Base-by-base conservation (phyloP, 176 grass and related monocot genomes). In the Oryza officinalis region DNA sequence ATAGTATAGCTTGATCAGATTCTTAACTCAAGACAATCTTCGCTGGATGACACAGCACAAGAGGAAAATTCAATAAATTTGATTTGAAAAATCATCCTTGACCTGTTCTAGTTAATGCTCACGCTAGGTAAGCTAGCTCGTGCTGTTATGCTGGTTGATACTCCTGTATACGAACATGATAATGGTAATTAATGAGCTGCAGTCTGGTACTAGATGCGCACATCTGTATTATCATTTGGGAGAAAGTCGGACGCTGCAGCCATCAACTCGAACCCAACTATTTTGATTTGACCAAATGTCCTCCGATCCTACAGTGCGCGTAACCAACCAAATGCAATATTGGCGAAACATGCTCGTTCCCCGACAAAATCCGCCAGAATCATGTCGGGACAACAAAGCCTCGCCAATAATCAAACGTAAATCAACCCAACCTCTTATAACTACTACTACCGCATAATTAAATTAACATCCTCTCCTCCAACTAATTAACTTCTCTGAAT, bases 321-420 rank as follows among this genome's bases (percentile, higher is more conserved):
- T 81, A 7, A 66, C 47, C 71, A 87, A 76, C 78, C 74, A 69
- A 69, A 57, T n/a, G 52, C 52, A 57, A 81, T 63, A 37, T n/a
- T 63, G 71, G 63, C 47, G 10, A 81, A 66, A 87, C 63, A 69
- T 81, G 71, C 63, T 60, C 67, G 6, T 61, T 76, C 43, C 78
- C 78, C 64, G 70, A 76, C 78, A 87, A 81, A 69, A 75, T 69
- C 26, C 45, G 85, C 71, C 85, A 57, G 78, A 81, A 81, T 43
- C 43, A 30, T 67, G 44, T 38, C 40, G 3, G 31, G 66, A 22
- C 22, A 72, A 20, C 37, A 41, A 63, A 72, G 14, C 0, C 41
- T 35, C 41, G 3, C 59, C n/a, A 23, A n/a, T 66, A 54, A 25
- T 65, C 1, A 57, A 80, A 1, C 23, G 11, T 5, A 54, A 66